Evolutionary conservation across 2,329 filamentous ascomycete genomes (phyloP).

Genomic region (Geosmithia putterillii): DNA sequence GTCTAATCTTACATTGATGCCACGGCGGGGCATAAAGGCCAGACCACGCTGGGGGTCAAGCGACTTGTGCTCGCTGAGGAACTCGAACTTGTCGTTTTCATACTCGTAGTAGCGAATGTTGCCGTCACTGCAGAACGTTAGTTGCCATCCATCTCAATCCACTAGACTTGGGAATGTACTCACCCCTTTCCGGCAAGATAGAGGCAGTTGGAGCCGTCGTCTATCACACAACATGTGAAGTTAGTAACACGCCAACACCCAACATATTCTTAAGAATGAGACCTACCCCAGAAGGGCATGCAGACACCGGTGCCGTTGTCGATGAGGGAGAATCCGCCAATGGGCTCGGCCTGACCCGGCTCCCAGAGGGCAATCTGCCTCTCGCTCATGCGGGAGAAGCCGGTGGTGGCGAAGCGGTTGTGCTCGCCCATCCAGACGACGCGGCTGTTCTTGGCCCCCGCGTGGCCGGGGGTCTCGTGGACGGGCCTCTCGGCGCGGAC

Average conservation of each 20-base stretch:
- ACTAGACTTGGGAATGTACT: slow-evolving; percentile 20
- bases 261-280: not conserved
- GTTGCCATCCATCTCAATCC: not conserved
- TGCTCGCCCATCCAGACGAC: slow-evolving; percentile 96
- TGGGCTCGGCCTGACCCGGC: slow-evolving; percentile 70
- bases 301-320: slow-evolving; percentile 96
- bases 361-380: slow-evolving; percentile 95
- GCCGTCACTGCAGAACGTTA: slow-evolving; percentile 56
- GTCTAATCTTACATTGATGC: slow-evolving; percentile 65
- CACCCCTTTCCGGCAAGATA: slow-evolving; percentile 96
- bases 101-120: slow-evolving; percentile 99
- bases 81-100: slow-evolving; percentile 97
- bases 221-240: too few species aligned
- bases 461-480: slow-evolving; percentile 75
- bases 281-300: slow-evolving; percentile 93
- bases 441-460: slow-evolving; percentile 93
- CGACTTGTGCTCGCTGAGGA: slow-evolving; percentile 95
- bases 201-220: slow-evolving; percentile 87
- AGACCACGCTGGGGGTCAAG: slow-evolving; percentile 86
- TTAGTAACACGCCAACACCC: not conserved
- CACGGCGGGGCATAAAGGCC: slow-evolving; percentile 88
- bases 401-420: slow-evolving; percentile 89
- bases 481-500: slow-evolving; percentile 82
- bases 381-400: slow-evolving; percentile 98
- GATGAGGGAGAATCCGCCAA: slow-evolving; percentile 79